phyloP scores from a whole-genome alignment of 805 yeast species.

The Kodamaea hsintzibuensis region DNA sequence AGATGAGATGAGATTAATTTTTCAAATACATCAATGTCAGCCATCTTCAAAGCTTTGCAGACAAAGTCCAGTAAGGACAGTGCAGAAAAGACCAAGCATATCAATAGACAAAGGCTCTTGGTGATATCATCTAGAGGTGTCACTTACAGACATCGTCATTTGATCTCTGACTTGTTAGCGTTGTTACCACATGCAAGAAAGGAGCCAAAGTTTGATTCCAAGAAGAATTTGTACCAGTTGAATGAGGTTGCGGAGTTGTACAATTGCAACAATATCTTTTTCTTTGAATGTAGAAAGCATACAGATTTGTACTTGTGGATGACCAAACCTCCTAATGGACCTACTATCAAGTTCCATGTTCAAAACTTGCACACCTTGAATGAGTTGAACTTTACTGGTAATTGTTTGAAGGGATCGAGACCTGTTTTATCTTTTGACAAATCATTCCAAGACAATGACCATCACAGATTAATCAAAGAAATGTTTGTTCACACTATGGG shows the following conservation, averaged over 20 bases:
- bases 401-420: conserved; percentile 92
- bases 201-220: conserved; percentile 93
- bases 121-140: conserved; percentile 94
- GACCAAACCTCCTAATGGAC: conserved; percentile 97
- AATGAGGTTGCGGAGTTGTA: conserved; percentile 96
- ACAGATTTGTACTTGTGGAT: conserved; percentile 93
- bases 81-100: conserved; percentile 53
- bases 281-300: conserved; percentile 95
- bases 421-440: conserved; percentile 89
- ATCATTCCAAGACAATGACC: conserved; percentile 64
- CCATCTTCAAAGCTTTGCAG: conserved; percentile 48
- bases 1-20: conserved; percentile 9
- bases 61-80: conserved; percentile 48
- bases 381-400: conserved; percentile 94
- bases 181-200: conserved; percentile 93
- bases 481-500: conserved; percentile 80
- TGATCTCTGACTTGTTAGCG: conserved; percentile 75
- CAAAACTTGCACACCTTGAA: conserved; percentile 96
- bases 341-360: conserved; percentile 88
- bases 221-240: conserved; percentile 81
- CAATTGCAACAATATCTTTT: conserved; percentile 93
- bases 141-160: conserved; percentile 92
- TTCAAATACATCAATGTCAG: conserved; percentile 45
- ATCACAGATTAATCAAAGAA: conserved; percentile 77
- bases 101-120: conserved; percentile 85